Evolutionary conservation across 2,329 filamentous ascomycete genomes (phyloP).

Genomic region (Magnaporthiopsis poae): DNA sequence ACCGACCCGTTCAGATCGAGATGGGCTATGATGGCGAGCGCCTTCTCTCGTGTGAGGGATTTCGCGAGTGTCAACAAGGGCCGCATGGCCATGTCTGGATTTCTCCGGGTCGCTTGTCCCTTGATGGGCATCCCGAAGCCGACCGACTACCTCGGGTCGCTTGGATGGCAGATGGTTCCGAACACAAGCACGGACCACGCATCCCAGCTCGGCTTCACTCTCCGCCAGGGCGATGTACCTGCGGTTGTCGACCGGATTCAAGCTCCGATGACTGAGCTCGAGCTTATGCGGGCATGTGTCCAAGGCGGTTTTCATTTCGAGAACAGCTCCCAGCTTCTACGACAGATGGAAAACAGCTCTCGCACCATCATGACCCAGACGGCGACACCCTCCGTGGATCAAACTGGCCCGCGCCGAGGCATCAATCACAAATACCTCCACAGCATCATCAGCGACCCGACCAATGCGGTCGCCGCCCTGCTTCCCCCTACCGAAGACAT

Average conservation of each 20-base stretch:
- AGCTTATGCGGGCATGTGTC: constrained; percentile 4
- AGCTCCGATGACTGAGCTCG: constrained; percentile 2
- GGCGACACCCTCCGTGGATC: background rate
- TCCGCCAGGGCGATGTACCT: background rate
- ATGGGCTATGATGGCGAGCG: constrained; percentile 4
- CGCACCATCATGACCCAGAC: constrained; percentile 4
- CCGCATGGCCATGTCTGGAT: constrained; percentile 1
- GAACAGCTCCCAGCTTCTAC: constrained; percentile 3
- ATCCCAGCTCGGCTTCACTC: background rate
- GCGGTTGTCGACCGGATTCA: background rate
- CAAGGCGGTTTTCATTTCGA: constrained; percentile 6
- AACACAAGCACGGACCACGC: background rate
- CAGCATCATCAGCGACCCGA: constrained; percentile 1
- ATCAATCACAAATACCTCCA: background rate
- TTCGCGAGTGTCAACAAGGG: constrained; percentile 1
- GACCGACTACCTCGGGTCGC: constrained; percentile 1
- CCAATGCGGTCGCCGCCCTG: background rate
- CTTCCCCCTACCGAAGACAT: background rate
- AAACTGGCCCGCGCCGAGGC: background rate
- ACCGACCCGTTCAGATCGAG: constrained; percentile 3
- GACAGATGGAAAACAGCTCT: constrained; percentile 6
- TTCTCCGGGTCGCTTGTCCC: constrained; percentile 4
- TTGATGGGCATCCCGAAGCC: constrained; percentile 5
- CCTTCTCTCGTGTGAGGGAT: constrained; percentile 4
- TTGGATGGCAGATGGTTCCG: constrained; percentile 1